Conservation (phyloP, 495 filamentous ascomycete species). For the Copromyces sp. region DNA sequence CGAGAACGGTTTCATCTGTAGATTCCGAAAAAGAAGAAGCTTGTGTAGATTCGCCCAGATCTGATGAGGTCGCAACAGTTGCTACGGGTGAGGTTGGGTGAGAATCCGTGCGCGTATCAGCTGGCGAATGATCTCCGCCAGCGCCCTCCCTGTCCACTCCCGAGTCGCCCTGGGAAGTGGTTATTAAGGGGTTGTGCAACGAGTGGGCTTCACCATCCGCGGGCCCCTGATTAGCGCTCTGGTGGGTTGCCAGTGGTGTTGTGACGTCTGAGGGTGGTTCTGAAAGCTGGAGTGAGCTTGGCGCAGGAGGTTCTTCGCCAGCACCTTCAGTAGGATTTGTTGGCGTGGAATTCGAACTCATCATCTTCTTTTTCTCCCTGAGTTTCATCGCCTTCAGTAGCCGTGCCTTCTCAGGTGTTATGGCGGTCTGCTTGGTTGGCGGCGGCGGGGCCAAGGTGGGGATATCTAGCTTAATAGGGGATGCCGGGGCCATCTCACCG, state of each 20-base stretch:
- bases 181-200: constrained; percentile 3
- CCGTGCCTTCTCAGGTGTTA: constrained; percentile 82
- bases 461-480: constrained; percentile 33
- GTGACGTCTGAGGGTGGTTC: constrained; percentile 3
- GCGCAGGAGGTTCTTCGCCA: constrained; percentile 9
- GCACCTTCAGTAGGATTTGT: constrained; percentile 2
- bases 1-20: constrained; percentile 41
- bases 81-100: constrained; percentile 39
- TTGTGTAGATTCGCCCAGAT: constrained; percentile 41
- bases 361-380: constrained; percentile 64
- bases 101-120: constrained; percentile 35
- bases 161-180: constrained; percentile 29
- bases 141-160: constrained; percentile 26
- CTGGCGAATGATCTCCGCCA: constrained; percentile 26
- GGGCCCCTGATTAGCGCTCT: not conserved
- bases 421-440: constrained; percentile 42
- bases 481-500: constrained; percentile 44
- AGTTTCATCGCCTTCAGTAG: constrained; percentile 91
- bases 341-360: constrained; percentile 12
- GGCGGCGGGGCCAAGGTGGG: constrained; percentile 21
- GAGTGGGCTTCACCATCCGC: not conserved
- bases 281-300: constrained; percentile 6
- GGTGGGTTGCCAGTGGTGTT: not conserved
- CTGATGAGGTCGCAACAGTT: constrained; percentile 31
- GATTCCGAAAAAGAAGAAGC: constrained; percentile 47